Evolutionary conservation across 2,329 filamentous ascomycete genomes (phyloP).

Genomic region (Mycosphaerella arachidis): DNA sequence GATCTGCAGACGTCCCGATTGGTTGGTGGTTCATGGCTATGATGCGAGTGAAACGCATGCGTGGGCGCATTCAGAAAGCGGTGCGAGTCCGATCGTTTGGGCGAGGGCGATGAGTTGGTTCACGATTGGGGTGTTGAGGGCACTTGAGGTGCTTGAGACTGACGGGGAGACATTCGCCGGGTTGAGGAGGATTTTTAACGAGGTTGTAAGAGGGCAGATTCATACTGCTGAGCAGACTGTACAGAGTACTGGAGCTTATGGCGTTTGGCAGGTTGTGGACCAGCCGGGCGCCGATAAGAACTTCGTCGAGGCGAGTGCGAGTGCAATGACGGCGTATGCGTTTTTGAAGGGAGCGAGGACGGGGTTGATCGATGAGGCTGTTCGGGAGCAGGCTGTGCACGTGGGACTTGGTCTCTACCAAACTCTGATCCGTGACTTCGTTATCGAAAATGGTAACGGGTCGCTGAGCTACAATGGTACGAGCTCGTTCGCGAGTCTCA

Average conservation of each 20-base stretch:
- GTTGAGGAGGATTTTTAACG: constrained; percentile 35
- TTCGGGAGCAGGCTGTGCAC: constrained; percentile 27
- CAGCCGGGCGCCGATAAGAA: constrained; percentile 48
- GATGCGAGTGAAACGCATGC: constrained; percentile 46
- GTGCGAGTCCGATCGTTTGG: constrained; percentile 53
- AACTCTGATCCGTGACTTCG: constrained; percentile 41
- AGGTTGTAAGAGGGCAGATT: constrained; percentile 39
- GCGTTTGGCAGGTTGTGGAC: constrained; percentile 57
- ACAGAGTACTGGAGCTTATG: constrained; percentile 25
- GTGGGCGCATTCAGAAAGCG: constrained; percentile 51
- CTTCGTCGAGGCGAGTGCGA: constrained; percentile 57
- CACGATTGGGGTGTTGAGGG: constrained; percentile 48
- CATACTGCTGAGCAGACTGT: constrained; percentile 33
- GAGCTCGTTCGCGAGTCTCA: constrained; percentile 50
- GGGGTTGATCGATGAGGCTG: constrained; percentile 33
- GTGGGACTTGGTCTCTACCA: constrained; percentile 49
- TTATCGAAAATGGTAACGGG: constrained; percentile 46
- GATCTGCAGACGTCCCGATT: constrained; percentile 40
- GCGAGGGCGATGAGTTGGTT: constrained; percentile 54
- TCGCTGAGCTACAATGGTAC: constrained; percentile 38
- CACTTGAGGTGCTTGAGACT: constrained; percentile 40
- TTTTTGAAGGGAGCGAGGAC: constrained; percentile 45
- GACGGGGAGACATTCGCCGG: constrained; percentile 28
- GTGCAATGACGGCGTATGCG: constrained; percentile 55
- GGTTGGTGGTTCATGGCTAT: constrained; percentile 53